These are phyloP conservation scores for Mycena chlorophos DNA, from an alignment of 768 basidiomycete species.

Conservation along the genomic window DNA sequence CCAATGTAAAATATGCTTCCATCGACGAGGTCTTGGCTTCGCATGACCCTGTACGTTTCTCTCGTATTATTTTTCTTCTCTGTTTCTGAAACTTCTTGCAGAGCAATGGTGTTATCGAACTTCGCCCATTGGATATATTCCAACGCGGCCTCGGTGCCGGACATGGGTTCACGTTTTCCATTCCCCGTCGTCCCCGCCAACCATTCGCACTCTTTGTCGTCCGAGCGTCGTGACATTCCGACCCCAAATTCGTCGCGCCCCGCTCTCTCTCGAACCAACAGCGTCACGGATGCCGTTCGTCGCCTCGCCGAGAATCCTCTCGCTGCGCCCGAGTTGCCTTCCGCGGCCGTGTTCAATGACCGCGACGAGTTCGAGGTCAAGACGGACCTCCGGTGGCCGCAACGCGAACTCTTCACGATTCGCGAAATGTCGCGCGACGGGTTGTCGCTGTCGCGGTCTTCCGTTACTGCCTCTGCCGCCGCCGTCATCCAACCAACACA, in stretches of 20 bases:
- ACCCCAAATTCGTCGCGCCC: constrained; percentile 9
- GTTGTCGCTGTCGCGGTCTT: too few relatives aligned
- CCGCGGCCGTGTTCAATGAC: too few relatives aligned
- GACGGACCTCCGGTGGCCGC: too few relatives aligned
- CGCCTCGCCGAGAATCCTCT: too few relatives aligned
- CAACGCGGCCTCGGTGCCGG: background rate
- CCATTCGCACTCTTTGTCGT: background rate
- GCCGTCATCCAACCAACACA: background rate
- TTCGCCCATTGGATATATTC: background rate
- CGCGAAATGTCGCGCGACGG: too few relatives aligned
- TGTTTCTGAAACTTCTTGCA: background rate
- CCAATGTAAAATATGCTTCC: background rate
- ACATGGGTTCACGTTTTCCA: constrained; percentile 12
- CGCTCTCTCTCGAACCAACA: too few relatives aligned
- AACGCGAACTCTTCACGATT: too few relatives aligned
- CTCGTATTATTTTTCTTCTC: background rate
- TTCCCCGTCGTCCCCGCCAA: background rate
- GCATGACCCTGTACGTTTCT: background rate
- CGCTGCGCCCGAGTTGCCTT: too few relatives aligned
- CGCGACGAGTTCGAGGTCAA: too few relatives aligned
- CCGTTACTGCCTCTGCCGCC: too few relatives aligned
- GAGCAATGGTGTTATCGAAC: background rate
- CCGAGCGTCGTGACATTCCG: background rate
- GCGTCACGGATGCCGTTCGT: too few relatives aligned
- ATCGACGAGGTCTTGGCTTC: background rate